Percentiles rank a stretch among this genome's conserved stretches.
phyloP scores from a whole-genome alignment of 164 flowering plant genomes.

The Litsea cubeba region DNA sequence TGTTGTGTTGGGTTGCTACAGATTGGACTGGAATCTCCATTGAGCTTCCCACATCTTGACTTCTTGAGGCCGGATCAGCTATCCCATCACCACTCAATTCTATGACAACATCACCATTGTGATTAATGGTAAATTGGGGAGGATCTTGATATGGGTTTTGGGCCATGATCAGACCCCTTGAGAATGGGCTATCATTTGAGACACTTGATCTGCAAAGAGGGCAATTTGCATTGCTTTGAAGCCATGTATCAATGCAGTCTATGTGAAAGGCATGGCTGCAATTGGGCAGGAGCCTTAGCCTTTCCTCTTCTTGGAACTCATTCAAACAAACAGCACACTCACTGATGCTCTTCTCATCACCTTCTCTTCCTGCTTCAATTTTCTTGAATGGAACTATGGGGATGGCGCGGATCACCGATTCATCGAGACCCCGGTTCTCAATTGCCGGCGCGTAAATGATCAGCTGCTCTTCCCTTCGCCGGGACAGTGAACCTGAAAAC shows the following conservation, averaged over 20 bases:
- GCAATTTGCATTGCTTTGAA: conserved; percentile 81
- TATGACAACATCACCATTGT: conserved; percentile 51
- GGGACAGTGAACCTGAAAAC: conserved; percentile 35
- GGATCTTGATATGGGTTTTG: conserved; percentile 38
- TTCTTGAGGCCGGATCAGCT: conserved; percentile 20
- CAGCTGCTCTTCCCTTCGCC: conserved; percentile 28
- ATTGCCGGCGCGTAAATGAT: conserved; percentile 24
- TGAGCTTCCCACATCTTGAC: conserved; percentile 22
- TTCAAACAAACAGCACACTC: conserved; percentile 89
- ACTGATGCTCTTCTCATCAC: conserved; percentile 17
- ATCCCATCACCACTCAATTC: conserved; percentile 36
- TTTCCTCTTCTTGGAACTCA: conserved; percentile 80
- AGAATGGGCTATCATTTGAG: conserved; percentile 28
- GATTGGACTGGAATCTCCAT: conserved; percentile 19
- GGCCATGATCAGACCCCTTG: conserved; percentile 28
- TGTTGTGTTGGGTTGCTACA: conserved; percentile 15
- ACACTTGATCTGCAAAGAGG: conserved; percentile 85
- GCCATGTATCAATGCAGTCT: conserved; percentile 95
- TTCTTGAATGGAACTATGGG: conserved; percentile 59
- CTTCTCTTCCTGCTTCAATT: conserved; percentile 1
- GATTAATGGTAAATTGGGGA: conserved; percentile 19
- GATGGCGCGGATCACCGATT: conserved; percentile 60
- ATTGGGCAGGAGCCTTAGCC: conserved; percentile 61
- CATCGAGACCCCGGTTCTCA: conserved; percentile 59
- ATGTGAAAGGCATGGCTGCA: conserved; percentile 81